Evolutionary conservation across 2,329 filamentous ascomycete genomes (phyloP).

Genomic region (Aquanectria penicillioides): DNA sequence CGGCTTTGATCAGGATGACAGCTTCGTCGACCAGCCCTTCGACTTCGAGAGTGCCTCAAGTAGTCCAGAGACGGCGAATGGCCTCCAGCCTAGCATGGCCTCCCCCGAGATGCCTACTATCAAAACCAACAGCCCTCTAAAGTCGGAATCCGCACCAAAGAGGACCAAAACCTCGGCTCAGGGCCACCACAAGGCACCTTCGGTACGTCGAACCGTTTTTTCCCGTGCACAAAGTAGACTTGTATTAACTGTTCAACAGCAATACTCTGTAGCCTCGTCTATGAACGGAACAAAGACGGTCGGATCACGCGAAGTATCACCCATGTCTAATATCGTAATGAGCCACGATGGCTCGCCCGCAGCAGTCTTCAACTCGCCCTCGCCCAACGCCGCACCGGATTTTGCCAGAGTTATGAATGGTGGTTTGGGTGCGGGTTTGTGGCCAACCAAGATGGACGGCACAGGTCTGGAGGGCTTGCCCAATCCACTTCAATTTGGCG

Average conservation of each 20-base stretch:
- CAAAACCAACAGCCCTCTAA: constrained; percentile 47
- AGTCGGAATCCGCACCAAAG: constrained; percentile 39
- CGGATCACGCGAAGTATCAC: constrained; percentile 64
- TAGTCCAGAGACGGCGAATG: constrained; percentile 58
- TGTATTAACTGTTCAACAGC: constrained; percentile 51
- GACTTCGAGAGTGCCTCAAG: constrained; percentile 69
- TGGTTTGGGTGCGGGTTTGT: constrained; percentile 42
- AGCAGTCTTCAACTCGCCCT: constrained; percentile 58
- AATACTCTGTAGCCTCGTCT: constrained; percentile 62
- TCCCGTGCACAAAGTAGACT: neutral
- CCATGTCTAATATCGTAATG: constrained; percentile 60
- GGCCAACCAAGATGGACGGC: constrained; percentile 47
- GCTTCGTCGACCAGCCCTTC: constrained; percentile 60
- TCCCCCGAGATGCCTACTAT: constrained; percentile 56
- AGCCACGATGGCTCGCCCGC: constrained; percentile 65
- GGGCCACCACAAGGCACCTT: constrained; percentile 44
- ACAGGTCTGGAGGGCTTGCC: constrained; percentile 37
- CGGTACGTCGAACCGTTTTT: constrained; percentile 49
- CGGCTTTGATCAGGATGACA: constrained; percentile 51
- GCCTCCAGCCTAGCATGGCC: constrained; percentile 47
- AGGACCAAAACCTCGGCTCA: constrained; percentile 49
- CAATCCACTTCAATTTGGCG: constrained; percentile 39
- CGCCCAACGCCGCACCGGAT: constrained; percentile 53
- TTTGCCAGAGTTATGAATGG: constrained; percentile 47
- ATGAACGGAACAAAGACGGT: constrained; percentile 59